Percentiles rank a stretch among this genome's conserved stretches.
These are phyloP conservation scores for Neocucurbitaria cava DNA, from an alignment of 2,329 filamentous ascomycete species.

Conservation along the genomic window DNA sequence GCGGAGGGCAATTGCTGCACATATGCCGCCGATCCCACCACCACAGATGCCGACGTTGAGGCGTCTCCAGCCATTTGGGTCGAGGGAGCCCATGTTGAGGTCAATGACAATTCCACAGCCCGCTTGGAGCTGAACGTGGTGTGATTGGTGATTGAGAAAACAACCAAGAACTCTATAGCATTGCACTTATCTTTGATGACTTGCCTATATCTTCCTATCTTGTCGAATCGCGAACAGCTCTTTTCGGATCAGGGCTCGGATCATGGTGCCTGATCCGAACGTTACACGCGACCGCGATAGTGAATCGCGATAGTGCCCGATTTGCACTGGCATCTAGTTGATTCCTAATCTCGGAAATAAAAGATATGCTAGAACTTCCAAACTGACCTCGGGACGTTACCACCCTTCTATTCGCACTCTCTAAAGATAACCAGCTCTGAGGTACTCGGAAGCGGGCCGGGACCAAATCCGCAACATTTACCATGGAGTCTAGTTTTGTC, in stretches of 20 bases:
- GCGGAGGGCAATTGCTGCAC: constrained; percentile 59
- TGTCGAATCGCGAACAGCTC: neutral
- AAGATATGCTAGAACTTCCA: neutral
- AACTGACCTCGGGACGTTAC: no score
- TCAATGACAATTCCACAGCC: neutral
- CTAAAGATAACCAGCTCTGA: neutral
- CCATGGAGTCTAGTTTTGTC: neutral
- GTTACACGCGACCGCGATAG: neutral
- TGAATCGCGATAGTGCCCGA: neutral
- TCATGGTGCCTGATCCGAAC: neutral
- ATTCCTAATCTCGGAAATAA: neutral
- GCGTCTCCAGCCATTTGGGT: neutral
- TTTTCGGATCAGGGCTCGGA: neutral
- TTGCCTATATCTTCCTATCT: neutral
- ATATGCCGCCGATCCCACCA: constrained; percentile 63
- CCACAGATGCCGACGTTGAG: constrained; percentile 33
- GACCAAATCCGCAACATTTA: neutral
- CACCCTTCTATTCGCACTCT: no score
- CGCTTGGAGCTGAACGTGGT: neutral
- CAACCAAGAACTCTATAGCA: neutral
- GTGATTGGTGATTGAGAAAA: neutral
- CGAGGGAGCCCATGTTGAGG: neutral
- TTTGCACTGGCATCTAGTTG: neutral
- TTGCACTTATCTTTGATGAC: neutral
- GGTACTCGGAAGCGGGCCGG: neutral